Evolutionary conservation across 805 yeast species (phyloP), one percentile per base, ranked within the genome.

Genomic region (Kazachstania africana): DNA sequence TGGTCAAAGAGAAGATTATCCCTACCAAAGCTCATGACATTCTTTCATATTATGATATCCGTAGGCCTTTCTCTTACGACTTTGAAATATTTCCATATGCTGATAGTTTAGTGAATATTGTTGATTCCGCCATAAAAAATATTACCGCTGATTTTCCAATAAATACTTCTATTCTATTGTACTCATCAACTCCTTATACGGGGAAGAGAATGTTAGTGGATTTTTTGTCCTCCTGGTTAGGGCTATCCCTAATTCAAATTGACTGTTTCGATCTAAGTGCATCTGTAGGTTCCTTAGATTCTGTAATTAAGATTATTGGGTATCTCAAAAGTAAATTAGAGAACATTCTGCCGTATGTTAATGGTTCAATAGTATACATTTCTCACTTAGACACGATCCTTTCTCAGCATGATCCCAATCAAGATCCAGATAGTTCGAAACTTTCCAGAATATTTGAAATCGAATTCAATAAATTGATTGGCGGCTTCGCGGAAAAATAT

Each of bases 241-340:
- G 95, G 0, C 53, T 75, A 6, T 78, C 80, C 39, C 53, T 78
- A 6, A 57, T 78, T 19, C 79, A 71, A 28, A 55, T 88, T 10
- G 93, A 87, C 40, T 77, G 84, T 17, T 66, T 70, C 39, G 82
- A 42, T 12, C 28, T 53, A 13, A 35, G 46, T 15, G 14, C 43
- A 4, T 42, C 74, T 21, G 52, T 78, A 4, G 53, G 78, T 5
- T 75, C 78, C 34, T 70, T 75, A 2, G 82, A 85, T 1, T 72
- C 82, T 10, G 88, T 79, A 33, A 58, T 75, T 19, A 85, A 85
- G 47, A 80, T 87, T 0, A 59, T 88, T 14, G 98, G 95, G 0
- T 57, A 71, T 1, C 60, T 88, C 9, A 60, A 72, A 31, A 97
- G 95, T 0, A 73, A 77, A 45, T 62, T 83, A 5, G 96, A 85